Evolutionary conservation across 768 basidiomycete species (phyloP).

Genomic region (Naganishia friedmannii): DNA sequence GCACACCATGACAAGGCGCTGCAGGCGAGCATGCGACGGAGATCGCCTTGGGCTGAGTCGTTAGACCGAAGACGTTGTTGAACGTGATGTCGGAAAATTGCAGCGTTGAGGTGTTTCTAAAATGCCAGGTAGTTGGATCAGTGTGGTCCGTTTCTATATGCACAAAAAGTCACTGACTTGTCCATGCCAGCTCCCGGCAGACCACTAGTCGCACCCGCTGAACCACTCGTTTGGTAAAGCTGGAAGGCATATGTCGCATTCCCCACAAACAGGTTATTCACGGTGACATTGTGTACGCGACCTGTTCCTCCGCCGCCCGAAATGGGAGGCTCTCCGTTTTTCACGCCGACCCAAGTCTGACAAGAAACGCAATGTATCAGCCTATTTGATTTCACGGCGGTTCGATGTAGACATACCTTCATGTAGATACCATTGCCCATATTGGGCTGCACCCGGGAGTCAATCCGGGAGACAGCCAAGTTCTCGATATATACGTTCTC

Average conservation of each 20-base stretch:
- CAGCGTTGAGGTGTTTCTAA: neutral
- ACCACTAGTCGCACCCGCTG: neutral
- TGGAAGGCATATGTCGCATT: neutral
- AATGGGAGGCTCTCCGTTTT: neutral
- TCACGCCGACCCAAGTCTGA: neutral
- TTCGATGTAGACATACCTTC: neutral
- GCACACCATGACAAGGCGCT: neutral
- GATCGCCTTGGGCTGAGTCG: neutral
- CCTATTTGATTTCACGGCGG: neutral
- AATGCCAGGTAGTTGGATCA: neutral
- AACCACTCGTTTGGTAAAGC: neutral
- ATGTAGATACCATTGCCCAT: conserved; percentile 2
- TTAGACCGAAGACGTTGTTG: neutral
- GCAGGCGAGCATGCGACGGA: neutral
- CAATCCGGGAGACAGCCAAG: neutral
- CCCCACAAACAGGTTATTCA: neutral
- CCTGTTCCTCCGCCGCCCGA: neutral
- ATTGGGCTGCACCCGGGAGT: neutral
- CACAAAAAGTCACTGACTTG: conserved; percentile 3
- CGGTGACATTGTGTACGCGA: neutral
- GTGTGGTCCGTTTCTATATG: too few relatives aligned
- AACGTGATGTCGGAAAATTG: neutral
- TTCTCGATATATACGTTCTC: conserved; percentile 1
- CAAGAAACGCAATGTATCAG: neutral
- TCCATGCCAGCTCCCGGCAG: neutral